These are phyloP conservation scores for Thamnidium elegans DNA, from an alignment of 192 early-diverging fungal species.

Conservation along the genomic window DNA sequence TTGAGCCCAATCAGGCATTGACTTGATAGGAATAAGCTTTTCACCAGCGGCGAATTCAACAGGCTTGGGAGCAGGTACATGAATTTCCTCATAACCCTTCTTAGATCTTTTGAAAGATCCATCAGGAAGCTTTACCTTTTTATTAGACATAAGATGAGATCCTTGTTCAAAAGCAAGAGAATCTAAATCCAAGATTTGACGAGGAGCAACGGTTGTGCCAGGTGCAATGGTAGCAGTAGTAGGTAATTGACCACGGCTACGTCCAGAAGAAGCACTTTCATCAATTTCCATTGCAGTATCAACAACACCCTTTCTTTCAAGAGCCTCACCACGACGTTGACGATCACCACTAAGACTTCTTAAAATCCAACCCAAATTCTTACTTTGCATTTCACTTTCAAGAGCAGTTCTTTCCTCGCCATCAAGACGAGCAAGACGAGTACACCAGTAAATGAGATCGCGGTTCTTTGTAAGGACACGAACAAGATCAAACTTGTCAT, in stretches of 20 bases:
- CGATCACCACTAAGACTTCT: conserved; percentile 63
- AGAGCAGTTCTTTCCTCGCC: conserved; percentile 54
- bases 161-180: conserved; percentile 88
- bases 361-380: conserved; percentile 70
- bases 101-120: conserved; percentile 80
- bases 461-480: conserved; percentile 84
- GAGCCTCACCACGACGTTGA: conserved; percentile 45
- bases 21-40: conserved; percentile 58
- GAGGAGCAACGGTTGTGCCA: conserved; percentile 51
- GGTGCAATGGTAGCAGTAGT: conserved; percentile 51
- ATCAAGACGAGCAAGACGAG: conserved; percentile 74
- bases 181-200: conserved; percentile 75
- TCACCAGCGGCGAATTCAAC: conserved; percentile 66
- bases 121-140: conserved; percentile 84
- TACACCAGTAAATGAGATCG: conserved; percentile 90
- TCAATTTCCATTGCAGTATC: conserved; percentile 70
- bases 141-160: conserved; percentile 97
- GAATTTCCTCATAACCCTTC: conserved; percentile 88
- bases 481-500: conserved; percentile 94
- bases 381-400: conserved; percentile 67
- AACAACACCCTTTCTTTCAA: conserved; percentile 59
- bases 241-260: conserved; percentile 29
- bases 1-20: conserved; percentile 64
- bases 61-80: conserved; percentile 74
- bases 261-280: conserved; percentile 28